Evolutionary conservation across 441 rosid genomes (phyloP).

Genomic region (Omphalea diandra): DNA sequence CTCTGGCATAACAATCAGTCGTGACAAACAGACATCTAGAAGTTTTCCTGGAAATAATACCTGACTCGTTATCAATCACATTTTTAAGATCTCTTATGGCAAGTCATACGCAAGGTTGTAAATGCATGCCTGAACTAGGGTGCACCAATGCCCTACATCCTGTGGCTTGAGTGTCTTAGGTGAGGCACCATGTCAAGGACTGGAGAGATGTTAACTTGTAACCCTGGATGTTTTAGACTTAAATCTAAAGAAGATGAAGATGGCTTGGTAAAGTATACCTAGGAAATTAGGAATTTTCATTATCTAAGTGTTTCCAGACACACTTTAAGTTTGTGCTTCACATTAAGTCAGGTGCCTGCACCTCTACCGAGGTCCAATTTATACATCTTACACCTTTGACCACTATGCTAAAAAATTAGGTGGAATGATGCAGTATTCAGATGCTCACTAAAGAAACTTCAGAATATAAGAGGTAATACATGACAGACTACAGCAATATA

Average conservation of each 20-base stretch:
- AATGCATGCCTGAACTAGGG: neutral
- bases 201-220: neutral
- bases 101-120: neutral
- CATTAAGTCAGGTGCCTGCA: neutral
- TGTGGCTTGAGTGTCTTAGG: neutral
- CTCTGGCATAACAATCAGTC: slow-evolving; percentile 10
- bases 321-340: neutral
- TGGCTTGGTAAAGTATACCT: no score
- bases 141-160: neutral
- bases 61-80: neutral
- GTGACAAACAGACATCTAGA: slow-evolving; percentile 2
- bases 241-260: neutral
- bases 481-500: slow-evolving; percentile 19
- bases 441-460: neutral
- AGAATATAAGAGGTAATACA: neutral
- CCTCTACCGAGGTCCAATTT: neutral
- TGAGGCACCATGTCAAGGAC: neutral
- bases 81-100: slow-evolving; percentile 1
- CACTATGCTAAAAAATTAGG: neutral
- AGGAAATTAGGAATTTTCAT: neutral
- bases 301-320: neutral
- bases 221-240: neutral
- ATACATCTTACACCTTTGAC: neutral
- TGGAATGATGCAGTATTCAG: neutral
- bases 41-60: neutral